Percentiles rank a stretch among this genome's conserved stretches.
Conservation (phyloP, 2,329 filamentous ascomycete species). For the Hypoxylon sp. region DNA sequence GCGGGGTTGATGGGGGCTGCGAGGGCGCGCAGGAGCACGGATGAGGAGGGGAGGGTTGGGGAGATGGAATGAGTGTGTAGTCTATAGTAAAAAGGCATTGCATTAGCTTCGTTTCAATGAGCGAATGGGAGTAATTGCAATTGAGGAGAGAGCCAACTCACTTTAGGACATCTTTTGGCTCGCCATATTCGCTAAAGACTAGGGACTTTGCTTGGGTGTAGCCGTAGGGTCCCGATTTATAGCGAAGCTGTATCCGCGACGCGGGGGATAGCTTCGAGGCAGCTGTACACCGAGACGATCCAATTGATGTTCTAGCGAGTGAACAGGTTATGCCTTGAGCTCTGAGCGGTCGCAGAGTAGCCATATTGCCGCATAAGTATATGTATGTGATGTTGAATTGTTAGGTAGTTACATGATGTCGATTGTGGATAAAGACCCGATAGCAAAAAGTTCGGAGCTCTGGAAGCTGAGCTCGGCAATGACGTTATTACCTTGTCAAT, state of each 20-base stretch:
- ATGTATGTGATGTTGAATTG: conserved; percentile 18
- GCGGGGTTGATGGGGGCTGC: conserved; percentile 95
- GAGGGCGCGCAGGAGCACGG: conserved; percentile 86
- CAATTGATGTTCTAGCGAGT: conserved; percentile 34
- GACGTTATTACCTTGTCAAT: conserved; percentile 39
- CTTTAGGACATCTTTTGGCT: conserved; percentile 79
- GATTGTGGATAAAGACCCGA: conserved; percentile 21
- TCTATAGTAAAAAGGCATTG: conserved; percentile 54
- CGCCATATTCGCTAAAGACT: conserved; percentile 80
- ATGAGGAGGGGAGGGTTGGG: conserved; percentile 74
- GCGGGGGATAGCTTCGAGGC: conserved; percentile 13
- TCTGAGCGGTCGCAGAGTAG: conserved; percentile 38
- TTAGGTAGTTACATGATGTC: conserved; percentile 24
- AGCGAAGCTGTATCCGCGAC: conserved; percentile 56
- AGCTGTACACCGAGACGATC: conserved; percentile 13
- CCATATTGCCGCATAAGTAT: conserved; percentile 31
- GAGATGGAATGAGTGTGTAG: conserved; percentile 84
- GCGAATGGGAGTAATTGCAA: not conserved
- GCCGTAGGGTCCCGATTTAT: conserved; percentile 77
- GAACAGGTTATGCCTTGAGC: conserved; percentile 20
- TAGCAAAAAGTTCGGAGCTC: conserved; percentile 40
- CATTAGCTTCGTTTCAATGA: conserved; percentile 15
- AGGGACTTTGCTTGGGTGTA: conserved; percentile 90
- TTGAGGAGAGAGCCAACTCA: conserved; percentile 53
- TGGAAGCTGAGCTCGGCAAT: conserved; percentile 44